These are phyloP conservation scores for Exutisphaerella laricina DNA, from an alignment of 2,329 filamentous ascomycete species.

Conservation along the genomic window DNA sequence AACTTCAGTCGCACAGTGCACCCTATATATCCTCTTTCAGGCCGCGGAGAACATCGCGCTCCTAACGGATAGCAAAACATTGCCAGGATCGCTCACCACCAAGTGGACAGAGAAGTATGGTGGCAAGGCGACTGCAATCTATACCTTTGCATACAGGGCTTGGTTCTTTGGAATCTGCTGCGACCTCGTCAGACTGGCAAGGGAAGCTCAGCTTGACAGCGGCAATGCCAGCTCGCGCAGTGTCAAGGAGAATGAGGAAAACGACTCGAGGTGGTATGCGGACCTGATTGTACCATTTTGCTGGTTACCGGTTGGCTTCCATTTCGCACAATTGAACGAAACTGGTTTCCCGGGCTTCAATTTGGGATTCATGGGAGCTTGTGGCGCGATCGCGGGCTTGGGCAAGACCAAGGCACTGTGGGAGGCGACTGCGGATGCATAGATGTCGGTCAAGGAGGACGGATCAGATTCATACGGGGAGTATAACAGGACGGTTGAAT, in stretches of 20 bases:
- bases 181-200: constrained; percentile 39
- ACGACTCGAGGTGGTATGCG: constrained; percentile 40
- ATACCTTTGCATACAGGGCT: constrained; percentile 39
- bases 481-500: no score
- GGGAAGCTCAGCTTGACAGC: constrained; percentile 40
- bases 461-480: no score
- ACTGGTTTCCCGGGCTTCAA: constrained; percentile 42
- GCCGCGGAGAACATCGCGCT: constrained; percentile 41
- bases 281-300: constrained; percentile 39
- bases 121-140: constrained; percentile 35
- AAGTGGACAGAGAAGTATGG: constrained; percentile 31
- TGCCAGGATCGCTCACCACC: constrained; percentile 34
- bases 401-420: constrained; percentile 31
- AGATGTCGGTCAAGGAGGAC: constrained; percentile 1
- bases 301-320: constrained; percentile 42
- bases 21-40: constrained; percentile 42
- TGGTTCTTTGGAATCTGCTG: constrained; percentile 42
- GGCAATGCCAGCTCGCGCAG: constrained; percentile 28
- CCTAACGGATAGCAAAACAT: constrained; percentile 39
- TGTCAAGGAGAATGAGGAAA: constrained; percentile 24
- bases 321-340: constrained; percentile 34
- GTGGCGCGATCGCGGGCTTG: constrained; percentile 38
- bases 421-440: constrained; percentile 28
- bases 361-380: constrained; percentile 40
- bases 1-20: constrained; percentile 38